Evolutionary conservation across 495 filamentous ascomycete species (phyloP).

Genomic region (Neurospora hispaniola): DNA sequence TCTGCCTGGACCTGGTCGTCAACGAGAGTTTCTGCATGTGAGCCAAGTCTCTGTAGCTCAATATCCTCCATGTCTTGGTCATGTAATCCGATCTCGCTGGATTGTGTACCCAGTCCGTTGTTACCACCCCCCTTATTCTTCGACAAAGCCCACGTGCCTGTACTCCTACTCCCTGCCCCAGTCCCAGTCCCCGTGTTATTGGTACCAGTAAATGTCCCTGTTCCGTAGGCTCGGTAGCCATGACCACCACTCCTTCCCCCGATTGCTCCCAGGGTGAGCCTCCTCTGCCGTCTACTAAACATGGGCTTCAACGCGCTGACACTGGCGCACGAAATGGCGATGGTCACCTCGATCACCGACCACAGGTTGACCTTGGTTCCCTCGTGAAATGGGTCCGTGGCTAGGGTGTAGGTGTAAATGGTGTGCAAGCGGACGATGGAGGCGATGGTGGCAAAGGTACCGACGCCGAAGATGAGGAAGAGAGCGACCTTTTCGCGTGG

Average conservation of each 20-base stretch:
- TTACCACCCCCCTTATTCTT: neutral
- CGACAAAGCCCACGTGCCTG: neutral
- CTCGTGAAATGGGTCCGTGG: slow-evolving; percentile 23
- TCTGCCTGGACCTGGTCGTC: neutral
- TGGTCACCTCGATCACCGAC: slow-evolving; percentile 41
- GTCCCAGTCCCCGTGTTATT: neutral
- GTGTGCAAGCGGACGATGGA: slow-evolving; percentile 37
- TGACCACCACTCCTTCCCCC: neutral
- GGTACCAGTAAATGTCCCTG: neutral
- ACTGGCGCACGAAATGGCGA: slow-evolving; percentile 42
- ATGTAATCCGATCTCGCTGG: neutral
- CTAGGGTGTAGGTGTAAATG: slow-evolving; percentile 24
- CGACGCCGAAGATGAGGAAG: slow-evolving; percentile 38
- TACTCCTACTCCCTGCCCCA: neutral
- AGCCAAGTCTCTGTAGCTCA: neutral
- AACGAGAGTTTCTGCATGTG: neutral
- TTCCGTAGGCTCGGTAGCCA: neutral
- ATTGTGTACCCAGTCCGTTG: neutral
- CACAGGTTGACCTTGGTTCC: slow-evolving; percentile 28
- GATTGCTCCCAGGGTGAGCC: neutral
- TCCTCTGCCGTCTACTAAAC: slow-evolving; percentile 17
- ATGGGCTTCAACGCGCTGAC: slow-evolving; percentile 35
- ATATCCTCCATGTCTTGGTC: neutral
- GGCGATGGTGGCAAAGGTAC: slow-evolving; percentile 31
- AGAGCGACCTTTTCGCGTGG: slow-evolving; percentile 35